Evolutionary conservation across 352 stramenopile genomes (phyloP).

Genomic region (Globisporangium mamillatum): DNA sequence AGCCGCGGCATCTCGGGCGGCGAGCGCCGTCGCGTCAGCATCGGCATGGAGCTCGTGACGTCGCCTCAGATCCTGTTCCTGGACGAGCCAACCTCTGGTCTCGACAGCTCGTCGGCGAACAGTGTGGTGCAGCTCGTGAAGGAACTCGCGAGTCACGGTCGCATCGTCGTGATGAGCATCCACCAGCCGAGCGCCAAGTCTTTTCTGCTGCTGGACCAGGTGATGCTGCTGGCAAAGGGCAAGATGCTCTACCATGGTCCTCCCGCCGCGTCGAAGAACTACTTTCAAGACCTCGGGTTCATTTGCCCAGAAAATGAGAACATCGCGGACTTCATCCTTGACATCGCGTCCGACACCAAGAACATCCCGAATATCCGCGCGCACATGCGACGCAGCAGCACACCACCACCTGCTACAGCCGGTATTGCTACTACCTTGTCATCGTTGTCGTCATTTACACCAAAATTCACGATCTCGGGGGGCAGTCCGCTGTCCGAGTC

Average conservation of each 20-base stretch:
- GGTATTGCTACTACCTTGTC: background rate
- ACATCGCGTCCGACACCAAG: slow-evolving; percentile 58
- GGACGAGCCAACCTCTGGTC: slow-evolving; percentile 91
- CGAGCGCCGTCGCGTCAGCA: slow-evolving; percentile 90
- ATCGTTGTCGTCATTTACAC: slow-evolving; percentile 17
- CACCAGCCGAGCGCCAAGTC: slow-evolving; percentile 91
- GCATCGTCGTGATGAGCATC: slow-evolving; percentile 84
- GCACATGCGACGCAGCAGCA: slow-evolving; percentile 37
- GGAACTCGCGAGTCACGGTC: slow-evolving; percentile 72
- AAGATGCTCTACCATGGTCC: slow-evolving; percentile 62
- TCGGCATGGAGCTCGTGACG: slow-evolving; percentile 93
- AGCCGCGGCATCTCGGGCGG: slow-evolving; percentile 91
- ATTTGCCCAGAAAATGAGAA: slow-evolving; percentile 75
- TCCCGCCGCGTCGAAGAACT: slow-evolving; percentile 41
- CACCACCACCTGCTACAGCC: slow-evolving; percentile 6
- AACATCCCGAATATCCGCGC: slow-evolving; percentile 64
- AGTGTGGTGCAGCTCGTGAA: slow-evolving; percentile 90
- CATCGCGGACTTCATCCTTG: slow-evolving; percentile 79
- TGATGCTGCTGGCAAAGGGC: slow-evolving; percentile 88
- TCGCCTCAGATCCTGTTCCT: slow-evolving; percentile 85
- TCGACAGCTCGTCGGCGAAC: slow-evolving; percentile 90
- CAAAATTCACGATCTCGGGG: slow-evolving; percentile 25
- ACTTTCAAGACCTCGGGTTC: slow-evolving; percentile 68
- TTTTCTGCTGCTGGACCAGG: slow-evolving; percentile 87
- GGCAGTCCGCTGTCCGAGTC: slow-evolving; percentile 38